These are phyloP conservation scores for Brassica carinata DNA, from an alignment of 345 rosid species.

Conservation along the genomic window DNA sequence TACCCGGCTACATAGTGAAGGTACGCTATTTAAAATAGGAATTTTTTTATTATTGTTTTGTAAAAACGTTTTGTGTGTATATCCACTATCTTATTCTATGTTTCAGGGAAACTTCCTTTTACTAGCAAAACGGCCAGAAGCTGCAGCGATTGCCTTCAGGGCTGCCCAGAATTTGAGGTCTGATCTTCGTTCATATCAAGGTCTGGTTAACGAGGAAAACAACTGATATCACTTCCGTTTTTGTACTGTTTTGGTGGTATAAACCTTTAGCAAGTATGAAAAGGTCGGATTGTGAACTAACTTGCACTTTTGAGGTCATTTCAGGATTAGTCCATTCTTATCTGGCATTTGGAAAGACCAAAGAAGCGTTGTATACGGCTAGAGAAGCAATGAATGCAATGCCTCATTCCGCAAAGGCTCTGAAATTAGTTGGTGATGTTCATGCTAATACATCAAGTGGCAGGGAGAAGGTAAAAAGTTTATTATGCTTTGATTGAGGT, in stretches of 20 bases:
- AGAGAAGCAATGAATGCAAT: constrained; percentile 99
- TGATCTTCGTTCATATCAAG: constrained; percentile 99
- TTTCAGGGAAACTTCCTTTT: constrained; percentile 83
- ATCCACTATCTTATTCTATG: background rate
- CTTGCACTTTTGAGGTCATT: constrained; percentile 25
- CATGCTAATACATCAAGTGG: constrained; percentile 87
- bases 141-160: constrained; percentile 86
- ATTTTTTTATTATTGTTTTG: background rate
- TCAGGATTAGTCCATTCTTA: constrained; percentile 96
- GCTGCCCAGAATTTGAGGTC: constrained; percentile 95
- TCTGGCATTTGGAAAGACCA: constrained; percentile 81
- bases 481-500: constrained; percentile 15
- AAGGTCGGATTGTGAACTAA: constrained; percentile 30
- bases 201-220: constrained; percentile 43
- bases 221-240: constrained; percentile 13
- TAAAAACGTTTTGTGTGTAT: background rate
- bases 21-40: constrained; percentile 39
- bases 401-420: constrained; percentile 98
- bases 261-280: constrained; percentile 2
- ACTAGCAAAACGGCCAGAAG: constrained; percentile 79
- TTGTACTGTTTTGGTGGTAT: constrained; percentile 28
- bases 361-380: constrained; percentile 90
- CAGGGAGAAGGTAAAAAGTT: constrained; percentile 81
- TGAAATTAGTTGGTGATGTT: constrained; percentile 96
- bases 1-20: constrained; percentile 94